These are phyloP conservation scores for Daldinia caldariorum DNA, from an alignment of 495 filamentous ascomycete genomes.

Conservation along the genomic window DNA sequence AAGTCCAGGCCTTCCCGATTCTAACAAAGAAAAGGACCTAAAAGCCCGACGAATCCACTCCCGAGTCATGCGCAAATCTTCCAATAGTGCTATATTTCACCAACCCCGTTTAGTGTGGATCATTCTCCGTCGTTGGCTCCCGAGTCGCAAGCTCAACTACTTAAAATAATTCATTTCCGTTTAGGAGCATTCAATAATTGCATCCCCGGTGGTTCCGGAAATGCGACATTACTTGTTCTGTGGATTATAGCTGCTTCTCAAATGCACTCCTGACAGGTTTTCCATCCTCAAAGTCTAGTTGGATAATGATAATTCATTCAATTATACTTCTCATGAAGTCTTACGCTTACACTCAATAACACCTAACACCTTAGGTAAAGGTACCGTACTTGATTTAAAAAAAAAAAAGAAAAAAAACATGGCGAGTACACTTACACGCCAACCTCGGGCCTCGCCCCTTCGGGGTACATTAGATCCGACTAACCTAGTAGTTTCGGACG, in stretches of 20 bases:
- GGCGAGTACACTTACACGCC: constrained; percentile 26
- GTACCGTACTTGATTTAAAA: constrained; percentile 20
- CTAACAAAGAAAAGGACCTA: constrained; percentile 18
- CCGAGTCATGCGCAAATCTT: neutral
- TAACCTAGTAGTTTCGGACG: constrained; percentile 33
- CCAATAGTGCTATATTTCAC: constrained; percentile 18
- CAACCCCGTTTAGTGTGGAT: constrained; percentile 15
- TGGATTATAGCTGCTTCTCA: constrained; percentile 21
- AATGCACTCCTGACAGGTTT: constrained; percentile 19
- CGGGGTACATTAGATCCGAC: constrained; percentile 26
- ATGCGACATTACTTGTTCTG: constrained; percentile 14
- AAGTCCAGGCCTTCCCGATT: constrained; percentile 5
- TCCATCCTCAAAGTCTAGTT: constrained; percentile 1
- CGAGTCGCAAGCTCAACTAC: constrained; percentile 37
- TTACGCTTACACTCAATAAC: constrained; percentile 19
- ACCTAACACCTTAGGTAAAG: constrained; percentile 10
- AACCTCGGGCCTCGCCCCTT: constrained; percentile 6
- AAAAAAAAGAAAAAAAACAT: constrained; percentile 5
- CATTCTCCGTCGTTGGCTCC: constrained; percentile 12
- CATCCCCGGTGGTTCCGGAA: constrained; percentile 34
- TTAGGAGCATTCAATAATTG: constrained; percentile 19
- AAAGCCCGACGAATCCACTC: constrained; percentile 6
- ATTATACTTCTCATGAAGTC: constrained; percentile 13
- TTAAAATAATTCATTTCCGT: constrained; percentile 18
- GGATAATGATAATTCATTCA: constrained; percentile 24